phyloP scores from a whole-genome alignment of 148 eudicot genomes.

The Talinum fruticosum region DNA sequence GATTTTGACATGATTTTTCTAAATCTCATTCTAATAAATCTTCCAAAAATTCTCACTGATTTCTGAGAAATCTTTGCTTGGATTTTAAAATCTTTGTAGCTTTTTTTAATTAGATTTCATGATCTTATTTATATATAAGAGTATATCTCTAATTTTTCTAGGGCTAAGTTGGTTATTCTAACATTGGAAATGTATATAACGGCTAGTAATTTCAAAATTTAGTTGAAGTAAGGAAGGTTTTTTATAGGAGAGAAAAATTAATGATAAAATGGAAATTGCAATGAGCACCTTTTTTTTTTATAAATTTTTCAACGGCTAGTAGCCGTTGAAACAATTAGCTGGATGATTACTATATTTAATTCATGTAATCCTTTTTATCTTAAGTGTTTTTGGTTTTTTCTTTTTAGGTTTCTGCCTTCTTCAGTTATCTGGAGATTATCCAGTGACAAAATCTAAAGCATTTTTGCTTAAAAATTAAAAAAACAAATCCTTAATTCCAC shows the following conservation, averaged over 20 bases:
- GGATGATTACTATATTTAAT: too few species aligned
- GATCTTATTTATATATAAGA: conserved; percentile 2
- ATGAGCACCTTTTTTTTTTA: not conserved
- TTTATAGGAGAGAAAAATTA: not conserved
- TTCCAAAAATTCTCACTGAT: not conserved
- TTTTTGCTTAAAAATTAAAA: too few species aligned
- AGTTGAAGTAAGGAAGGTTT: conserved; percentile 1
- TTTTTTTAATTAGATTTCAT: conserved; percentile 11
- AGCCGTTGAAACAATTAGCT: not conserved
- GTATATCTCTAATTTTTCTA: not conserved
- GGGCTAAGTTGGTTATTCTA: conserved; percentile 11
- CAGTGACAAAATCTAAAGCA: too few species aligned
- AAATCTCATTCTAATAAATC: not conserved
- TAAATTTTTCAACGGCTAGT: not conserved
- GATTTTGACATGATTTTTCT: conserved; percentile 25
- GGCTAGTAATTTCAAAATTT: conserved; percentile 19
- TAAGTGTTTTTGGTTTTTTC: too few species aligned
- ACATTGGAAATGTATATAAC: conserved; percentile 19
- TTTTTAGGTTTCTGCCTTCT: too few species aligned
- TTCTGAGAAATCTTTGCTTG: conserved; percentile 14
- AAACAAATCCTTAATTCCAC: too few species aligned
- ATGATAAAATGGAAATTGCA: not conserved
- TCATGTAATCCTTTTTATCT: too few species aligned
- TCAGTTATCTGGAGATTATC: too few species aligned
- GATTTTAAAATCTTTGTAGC: conserved; percentile 17